Evolutionary conservation across 768 basidiomycete species (phyloP).

Genomic region (Pholiota conissans): DNA sequence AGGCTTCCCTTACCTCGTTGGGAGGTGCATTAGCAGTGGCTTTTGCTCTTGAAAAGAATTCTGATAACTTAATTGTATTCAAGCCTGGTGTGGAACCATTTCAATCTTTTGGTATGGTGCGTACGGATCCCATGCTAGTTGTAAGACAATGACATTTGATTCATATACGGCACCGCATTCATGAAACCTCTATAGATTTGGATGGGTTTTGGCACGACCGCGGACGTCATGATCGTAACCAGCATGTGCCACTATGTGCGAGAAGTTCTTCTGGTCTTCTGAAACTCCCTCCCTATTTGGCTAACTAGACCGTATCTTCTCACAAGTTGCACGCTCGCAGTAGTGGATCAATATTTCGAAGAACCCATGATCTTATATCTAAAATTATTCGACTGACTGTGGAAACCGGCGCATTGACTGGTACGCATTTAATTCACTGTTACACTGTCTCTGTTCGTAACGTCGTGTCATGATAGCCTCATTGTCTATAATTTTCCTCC

Average conservation of each 20-base stretch:
- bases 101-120: too few species aligned
- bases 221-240: conserved; percentile 7
- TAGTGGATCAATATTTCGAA: too few species aligned
- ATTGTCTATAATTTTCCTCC: background rate
- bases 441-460: background rate
- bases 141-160: too few species aligned
- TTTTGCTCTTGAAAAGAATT: background rate
- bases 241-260: conserved; percentile 9
- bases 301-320: too few species aligned
- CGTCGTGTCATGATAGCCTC: background rate
- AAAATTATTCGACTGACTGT: conserved; percentile 5
- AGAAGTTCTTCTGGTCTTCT: too few species aligned
- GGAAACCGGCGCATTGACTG: conserved; percentile 9
- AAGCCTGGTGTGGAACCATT: too few species aligned
- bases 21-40: background rate
- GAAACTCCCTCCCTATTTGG: too few species aligned
- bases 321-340: too few species aligned
- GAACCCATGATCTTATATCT: background rate
- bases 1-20: background rate
- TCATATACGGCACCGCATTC: too few species aligned
- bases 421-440: background rate
- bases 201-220: background rate
- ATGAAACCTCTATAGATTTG: conserved; percentile 3
- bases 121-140: too few species aligned
- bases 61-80: too few species aligned